Conservation (phyloP, 345 rosid genomes). For the Salix viminalis region DNA sequence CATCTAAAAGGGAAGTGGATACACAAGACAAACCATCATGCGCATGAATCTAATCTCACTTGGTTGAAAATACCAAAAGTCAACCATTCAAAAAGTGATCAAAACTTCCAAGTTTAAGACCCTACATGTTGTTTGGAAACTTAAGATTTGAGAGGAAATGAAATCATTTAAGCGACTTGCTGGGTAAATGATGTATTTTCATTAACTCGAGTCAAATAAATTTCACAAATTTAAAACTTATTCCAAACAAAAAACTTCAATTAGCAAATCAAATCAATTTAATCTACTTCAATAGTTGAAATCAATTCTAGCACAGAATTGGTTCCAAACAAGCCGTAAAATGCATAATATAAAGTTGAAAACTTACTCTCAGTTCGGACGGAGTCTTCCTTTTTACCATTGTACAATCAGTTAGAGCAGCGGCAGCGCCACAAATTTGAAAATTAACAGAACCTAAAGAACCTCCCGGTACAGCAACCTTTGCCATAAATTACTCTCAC, state of each 20-base stretch:
- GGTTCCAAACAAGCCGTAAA: not conserved
- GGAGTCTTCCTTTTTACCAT: conserved; percentile 75
- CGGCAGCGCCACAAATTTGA: conserved; percentile 44
- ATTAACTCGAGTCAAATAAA: no score
- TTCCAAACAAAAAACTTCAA: no score
- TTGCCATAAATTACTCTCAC: conserved; percentile 43
- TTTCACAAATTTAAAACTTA: no score
- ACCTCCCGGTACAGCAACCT: conserved; percentile 58
- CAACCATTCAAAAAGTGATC: not conserved
- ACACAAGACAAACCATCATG: not conserved
- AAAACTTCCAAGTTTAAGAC: not conserved
- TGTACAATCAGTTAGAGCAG: conserved; percentile 34
- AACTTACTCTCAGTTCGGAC: conserved; percentile 63
- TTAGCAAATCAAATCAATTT: no score
- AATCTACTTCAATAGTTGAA: no score
- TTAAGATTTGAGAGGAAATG: no score
- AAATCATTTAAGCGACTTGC: no score
- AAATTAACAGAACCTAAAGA: conserved; percentile 39
- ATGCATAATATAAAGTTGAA: not conserved
- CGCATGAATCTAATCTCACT: not conserved
- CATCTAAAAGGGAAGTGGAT: not conserved
- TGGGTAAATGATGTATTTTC: no score
- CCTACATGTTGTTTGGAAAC: no score
- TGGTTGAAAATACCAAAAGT: not conserved
- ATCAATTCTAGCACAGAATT: no score